phyloP scores from a whole-genome alignment of 208 protist genomes.

The Angomonas deanei region DNA sequence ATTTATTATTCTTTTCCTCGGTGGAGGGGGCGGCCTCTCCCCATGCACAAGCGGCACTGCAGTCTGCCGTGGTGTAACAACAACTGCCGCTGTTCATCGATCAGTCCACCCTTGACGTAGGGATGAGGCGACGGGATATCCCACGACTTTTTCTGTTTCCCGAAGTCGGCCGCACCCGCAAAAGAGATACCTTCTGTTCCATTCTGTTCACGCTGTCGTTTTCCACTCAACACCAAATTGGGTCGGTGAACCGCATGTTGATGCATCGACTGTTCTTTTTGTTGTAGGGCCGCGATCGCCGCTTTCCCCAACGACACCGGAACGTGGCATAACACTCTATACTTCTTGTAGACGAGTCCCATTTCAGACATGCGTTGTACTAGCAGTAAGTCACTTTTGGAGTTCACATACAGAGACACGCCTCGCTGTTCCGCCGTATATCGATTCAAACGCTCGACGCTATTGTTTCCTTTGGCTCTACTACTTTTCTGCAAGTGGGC shows the following conservation, averaged over 20 bases:
- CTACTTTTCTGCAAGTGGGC: background rate
- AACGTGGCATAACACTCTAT: conserved; percentile 62
- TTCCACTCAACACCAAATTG: too few relatives aligned
- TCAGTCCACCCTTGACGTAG: conserved; percentile 24
- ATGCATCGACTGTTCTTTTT: background rate
- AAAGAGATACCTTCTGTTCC: too few relatives aligned
- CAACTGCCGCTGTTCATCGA: conserved; percentile 17
- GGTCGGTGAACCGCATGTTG: background rate
- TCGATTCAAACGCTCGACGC: conserved; percentile 27
- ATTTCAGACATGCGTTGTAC: conserved; percentile 56
- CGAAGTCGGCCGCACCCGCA: too few relatives aligned
- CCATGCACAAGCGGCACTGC: background rate
- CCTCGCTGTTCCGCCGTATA: conserved; percentile 52
- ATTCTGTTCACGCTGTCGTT: too few relatives aligned
- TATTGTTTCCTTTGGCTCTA: background rate
- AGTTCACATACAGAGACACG: conserved; percentile 33
- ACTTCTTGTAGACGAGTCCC: conserved; percentile 46
- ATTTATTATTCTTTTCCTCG: too few relatives aligned
- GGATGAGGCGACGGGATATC: too few relatives aligned
- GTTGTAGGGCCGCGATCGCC: background rate
- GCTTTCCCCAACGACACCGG: conserved; percentile 28
- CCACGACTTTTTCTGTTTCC: too few relatives aligned
- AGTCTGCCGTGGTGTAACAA: background rate
- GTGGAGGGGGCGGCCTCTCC: too few relatives aligned
- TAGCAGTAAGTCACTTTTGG: conserved; percentile 39